phyloP scores from a whole-genome alignment of 2,329 filamentous ascomycete genomes.

The Exophiala sp. region DNA sequence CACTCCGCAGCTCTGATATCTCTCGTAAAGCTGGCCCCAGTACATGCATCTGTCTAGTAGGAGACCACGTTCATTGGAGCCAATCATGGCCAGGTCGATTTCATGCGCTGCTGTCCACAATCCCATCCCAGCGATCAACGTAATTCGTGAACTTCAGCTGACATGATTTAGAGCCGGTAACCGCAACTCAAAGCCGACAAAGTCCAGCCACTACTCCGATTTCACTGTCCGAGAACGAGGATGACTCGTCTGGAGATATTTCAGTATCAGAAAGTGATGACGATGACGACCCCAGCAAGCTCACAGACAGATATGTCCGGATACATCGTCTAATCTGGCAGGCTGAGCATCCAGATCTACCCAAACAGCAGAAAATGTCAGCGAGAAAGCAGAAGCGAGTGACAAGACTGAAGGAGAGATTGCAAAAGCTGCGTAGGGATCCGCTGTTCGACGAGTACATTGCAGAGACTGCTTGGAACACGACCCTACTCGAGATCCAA shows the following conservation, averaged over 20 bases:
- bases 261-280: conserved; percentile 21
- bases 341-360: conserved; percentile 49
- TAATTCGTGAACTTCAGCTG: conserved; percentile 1
- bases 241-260: conserved; percentile 5
- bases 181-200: conserved; percentile 14
- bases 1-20: too few relatives aligned
- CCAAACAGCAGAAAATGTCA: conserved; percentile 38
- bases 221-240: conserved; percentile 12
- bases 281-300: conserved; percentile 56
- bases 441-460: conserved; percentile 67
- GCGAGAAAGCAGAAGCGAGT: conserved; percentile 52
- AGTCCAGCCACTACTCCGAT: conserved; percentile 14
- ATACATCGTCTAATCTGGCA: conserved; percentile 67
- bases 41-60: too few relatives aligned
- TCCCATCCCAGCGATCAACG: too few relatives aligned
- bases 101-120: too few relatives aligned
- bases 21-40: too few relatives aligned
- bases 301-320: conserved; percentile 72
- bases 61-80: background rate
- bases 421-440: conserved; percentile 74
- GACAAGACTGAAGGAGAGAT: conserved; percentile 64
- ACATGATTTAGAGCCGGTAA: conserved; percentile 12
- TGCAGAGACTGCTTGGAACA: conserved; percentile 65
- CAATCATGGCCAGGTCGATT: too few relatives aligned
- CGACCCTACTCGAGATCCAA: conserved; percentile 57